Conservation (phyloP, 176 grass and related monocot genomes). For the Triticum urartu region DNA sequence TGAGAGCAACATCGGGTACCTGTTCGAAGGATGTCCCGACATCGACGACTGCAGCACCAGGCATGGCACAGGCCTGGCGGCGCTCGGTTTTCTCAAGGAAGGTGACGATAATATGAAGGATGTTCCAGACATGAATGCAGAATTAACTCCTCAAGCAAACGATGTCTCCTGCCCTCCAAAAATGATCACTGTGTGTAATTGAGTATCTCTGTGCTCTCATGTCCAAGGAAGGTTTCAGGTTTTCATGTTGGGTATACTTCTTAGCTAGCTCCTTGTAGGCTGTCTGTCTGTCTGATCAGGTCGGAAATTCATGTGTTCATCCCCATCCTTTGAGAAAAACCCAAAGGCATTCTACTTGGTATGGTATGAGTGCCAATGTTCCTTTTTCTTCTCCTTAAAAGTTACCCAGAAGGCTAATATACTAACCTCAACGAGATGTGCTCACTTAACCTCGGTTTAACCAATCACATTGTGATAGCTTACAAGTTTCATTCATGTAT, state of each 20-base stretch:
- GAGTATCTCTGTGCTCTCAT: slow-evolving; percentile 7
- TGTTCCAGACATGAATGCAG: slow-evolving; percentile 13
- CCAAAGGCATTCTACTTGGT: slow-evolving; percentile 21
- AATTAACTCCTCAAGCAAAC: slow-evolving; percentile 24
- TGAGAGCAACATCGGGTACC: slow-evolving; percentile 31
- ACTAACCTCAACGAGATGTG: slow-evolving; percentile 19
- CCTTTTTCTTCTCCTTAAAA: slow-evolving; percentile 13
- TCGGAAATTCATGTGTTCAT: background rate
- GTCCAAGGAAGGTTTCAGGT: slow-evolving; percentile 29
- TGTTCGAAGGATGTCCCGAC: slow-evolving; percentile 40
- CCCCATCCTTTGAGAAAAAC: background rate
- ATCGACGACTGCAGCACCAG: slow-evolving; percentile 26
- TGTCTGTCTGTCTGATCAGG: slow-evolving; percentile 21
- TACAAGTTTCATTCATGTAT: slow-evolving; percentile 18
- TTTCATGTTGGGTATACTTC: slow-evolving; percentile 19
- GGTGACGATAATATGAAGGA: slow-evolving; percentile 24
- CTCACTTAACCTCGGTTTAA: slow-evolving; percentile 23
- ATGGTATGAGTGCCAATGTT: slow-evolving; percentile 14
- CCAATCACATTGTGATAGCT: slow-evolving; percentile 30
- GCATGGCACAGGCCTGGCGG: slow-evolving; percentile 4
- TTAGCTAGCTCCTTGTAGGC: slow-evolving; percentile 23
- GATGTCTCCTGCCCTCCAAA: slow-evolving; percentile 25
- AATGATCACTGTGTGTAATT: slow-evolving; percentile 56
- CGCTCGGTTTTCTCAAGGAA: slow-evolving; percentile 31
- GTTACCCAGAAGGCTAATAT: slow-evolving; percentile 7